These are phyloP conservation scores for Alternaria arborescens DNA, from an alignment of 2,329 filamentous ascomycete genomes.

Conservation along the genomic window DNA sequence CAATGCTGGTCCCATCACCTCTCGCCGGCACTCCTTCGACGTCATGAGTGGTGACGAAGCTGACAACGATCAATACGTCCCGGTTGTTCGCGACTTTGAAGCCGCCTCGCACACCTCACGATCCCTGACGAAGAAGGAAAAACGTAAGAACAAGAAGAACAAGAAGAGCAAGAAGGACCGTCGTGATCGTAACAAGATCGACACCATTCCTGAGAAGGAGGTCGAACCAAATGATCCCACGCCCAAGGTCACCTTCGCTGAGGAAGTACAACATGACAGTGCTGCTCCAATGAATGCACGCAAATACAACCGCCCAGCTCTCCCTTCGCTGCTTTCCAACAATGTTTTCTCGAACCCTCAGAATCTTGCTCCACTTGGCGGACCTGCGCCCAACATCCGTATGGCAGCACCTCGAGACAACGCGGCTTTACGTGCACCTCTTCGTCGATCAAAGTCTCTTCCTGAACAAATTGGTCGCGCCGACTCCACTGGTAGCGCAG, in stretches of 20 bases:
- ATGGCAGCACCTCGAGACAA: slow-evolving; percentile 40
- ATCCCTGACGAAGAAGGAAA: slow-evolving; percentile 50
- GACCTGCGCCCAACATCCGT: slow-evolving; percentile 42
- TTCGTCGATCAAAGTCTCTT: slow-evolving; percentile 48
- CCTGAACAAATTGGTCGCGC: slow-evolving; percentile 48
- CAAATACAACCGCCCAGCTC: slow-evolving; percentile 61
- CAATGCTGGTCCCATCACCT: slow-evolving; percentile 24
- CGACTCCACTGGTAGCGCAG: slow-evolving; percentile 26
- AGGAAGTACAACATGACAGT: slow-evolving; percentile 41
- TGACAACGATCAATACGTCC: slow-evolving; percentile 57
- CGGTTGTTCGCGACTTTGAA: slow-evolving; percentile 61
- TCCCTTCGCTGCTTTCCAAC: slow-evolving; percentile 73
- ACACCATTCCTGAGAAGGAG: slow-evolving; percentile 38
- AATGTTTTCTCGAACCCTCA: slow-evolving; percentile 69
- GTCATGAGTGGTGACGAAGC: slow-evolving; percentile 64
- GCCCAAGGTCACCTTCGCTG: slow-evolving; percentile 52
- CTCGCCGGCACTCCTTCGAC: slow-evolving; percentile 51
- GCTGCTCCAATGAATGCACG: slow-evolving; percentile 61
- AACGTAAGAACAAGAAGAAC: slow-evolving; percentile 53
- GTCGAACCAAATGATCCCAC: slow-evolving; percentile 14
- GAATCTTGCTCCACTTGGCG: slow-evolving; percentile 42
- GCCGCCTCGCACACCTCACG: slow-evolving; percentile 45
- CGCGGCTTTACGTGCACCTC: slow-evolving; percentile 17
- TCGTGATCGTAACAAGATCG: slow-evolving; percentile 50
- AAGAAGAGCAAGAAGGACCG: slow-evolving; percentile 57